These are phyloP conservation scores for Arthrinium puccinioides DNA, from an alignment of 2,329 filamentous ascomycete genomes.

Conservation along the genomic window DNA sequence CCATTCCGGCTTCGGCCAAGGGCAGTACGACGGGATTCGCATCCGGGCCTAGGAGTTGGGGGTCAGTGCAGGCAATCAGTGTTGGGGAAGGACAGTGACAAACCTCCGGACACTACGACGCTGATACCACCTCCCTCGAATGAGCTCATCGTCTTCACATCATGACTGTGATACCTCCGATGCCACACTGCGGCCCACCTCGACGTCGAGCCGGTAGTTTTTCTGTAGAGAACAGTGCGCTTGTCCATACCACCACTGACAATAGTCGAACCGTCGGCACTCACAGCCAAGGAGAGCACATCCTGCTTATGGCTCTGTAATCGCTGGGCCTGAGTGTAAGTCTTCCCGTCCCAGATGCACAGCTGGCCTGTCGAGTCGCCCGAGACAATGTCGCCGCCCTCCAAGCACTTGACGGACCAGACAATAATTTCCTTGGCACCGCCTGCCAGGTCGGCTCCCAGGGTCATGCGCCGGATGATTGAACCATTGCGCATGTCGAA, in stretches of 20 bases:
- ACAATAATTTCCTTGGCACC: constrained; percentile 81
- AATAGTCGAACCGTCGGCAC: constrained; percentile 50
- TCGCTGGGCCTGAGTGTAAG: constrained; percentile 79
- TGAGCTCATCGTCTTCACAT: constrained; percentile 89
- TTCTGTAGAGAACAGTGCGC: constrained; percentile 75
- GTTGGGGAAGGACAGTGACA: constrained; percentile 22
- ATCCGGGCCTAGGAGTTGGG: constrained; percentile 60
- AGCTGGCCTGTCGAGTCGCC: constrained; percentile 93
- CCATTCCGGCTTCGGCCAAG: constrained; percentile 66
- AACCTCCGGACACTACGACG: constrained; percentile 86
- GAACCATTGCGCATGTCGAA: constrained; percentile 78
- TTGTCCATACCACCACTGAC: constrained; percentile 90
- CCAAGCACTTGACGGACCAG: constrained; percentile 86
- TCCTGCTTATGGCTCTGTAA: constrained; percentile 61
- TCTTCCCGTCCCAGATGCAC: constrained; percentile 88
- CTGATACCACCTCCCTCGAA: constrained; percentile 82
- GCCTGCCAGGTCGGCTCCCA: constrained; percentile 70
- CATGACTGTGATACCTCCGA: constrained; percentile 81
- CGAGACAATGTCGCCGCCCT: constrained; percentile 84
- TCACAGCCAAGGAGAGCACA: constrained; percentile 2
- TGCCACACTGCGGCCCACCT: constrained; percentile 86
- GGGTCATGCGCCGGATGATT: constrained; percentile 72
- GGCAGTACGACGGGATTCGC: constrained; percentile 77
- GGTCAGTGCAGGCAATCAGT: neutral
- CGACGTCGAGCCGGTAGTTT: constrained; percentile 48